Conservation (phyloP, 331 rosid genomes). For the Quercus tomentella region DNA sequence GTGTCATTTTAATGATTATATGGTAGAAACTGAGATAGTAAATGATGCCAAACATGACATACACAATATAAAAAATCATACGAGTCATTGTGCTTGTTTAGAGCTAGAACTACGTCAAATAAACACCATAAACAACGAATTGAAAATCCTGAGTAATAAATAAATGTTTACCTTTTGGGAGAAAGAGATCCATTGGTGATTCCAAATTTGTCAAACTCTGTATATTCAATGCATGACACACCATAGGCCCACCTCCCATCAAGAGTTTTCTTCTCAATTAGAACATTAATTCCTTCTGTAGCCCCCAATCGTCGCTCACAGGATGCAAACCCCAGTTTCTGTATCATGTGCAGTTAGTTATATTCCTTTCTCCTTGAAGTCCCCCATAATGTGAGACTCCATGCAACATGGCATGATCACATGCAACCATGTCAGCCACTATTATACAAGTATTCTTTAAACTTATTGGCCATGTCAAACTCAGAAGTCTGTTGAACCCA, state of each 20-base stretch:
- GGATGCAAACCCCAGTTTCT: constrained; percentile 97
- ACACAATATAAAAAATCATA: background rate
- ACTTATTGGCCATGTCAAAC: too few relatives aligned
- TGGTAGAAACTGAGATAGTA: background rate
- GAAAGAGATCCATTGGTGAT: constrained; percentile 49
- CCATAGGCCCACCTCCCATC: constrained; percentile 91
- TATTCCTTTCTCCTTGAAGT: constrained; percentile 2
- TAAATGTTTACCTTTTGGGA: constrained; percentile 46
- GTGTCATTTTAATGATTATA: background rate
- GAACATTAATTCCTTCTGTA: constrained; percentile 93
- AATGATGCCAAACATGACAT: background rate
- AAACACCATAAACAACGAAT: background rate
- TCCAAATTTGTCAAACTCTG: constrained; percentile 87
- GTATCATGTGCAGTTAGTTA: constrained; percentile 21
- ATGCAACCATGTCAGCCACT: background rate
- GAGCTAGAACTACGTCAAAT: background rate
- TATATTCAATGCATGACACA: constrained; percentile 86
- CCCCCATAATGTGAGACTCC: background rate
- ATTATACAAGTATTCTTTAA: background rate
- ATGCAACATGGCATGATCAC: background rate
- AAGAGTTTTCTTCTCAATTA: constrained; percentile 67
- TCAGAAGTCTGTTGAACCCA: too few relatives aligned
- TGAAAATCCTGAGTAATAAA: constrained; percentile 3
- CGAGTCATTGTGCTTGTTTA: background rate
- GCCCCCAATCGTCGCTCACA: constrained; percentile 78